Evolutionary conservation across 1,139 yeast species (phyloP).

Genomic region (Hyphopichia pseudoburtonii): DNA sequence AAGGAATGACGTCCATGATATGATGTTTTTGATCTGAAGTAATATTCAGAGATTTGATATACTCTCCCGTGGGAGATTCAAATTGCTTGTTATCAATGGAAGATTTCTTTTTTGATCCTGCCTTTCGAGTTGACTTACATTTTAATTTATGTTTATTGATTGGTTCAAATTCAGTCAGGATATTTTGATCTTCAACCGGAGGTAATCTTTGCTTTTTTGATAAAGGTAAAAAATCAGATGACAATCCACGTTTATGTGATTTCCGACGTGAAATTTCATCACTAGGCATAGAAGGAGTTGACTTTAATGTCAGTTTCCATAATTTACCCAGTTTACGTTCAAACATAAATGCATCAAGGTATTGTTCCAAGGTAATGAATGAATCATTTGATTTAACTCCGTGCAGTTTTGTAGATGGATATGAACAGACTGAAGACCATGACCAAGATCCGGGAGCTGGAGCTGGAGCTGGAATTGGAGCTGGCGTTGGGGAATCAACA

Average conservation of each 20-base stretch:
- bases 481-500: no score
- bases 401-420: not conserved
- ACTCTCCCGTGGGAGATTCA: not conserved
- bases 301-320: constrained; percentile 10
- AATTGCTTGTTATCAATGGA: not conserved
- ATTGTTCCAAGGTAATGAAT: constrained; percentile 4
- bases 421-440: not conserved
- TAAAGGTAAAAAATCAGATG: not conserved
- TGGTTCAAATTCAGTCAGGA: not conserved
- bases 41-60: constrained; percentile 1
- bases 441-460: not conserved
- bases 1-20: constrained; percentile 19
- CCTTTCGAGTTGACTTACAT: not conserved
- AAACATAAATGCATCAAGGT: constrained; percentile 17
- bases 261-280: no score
- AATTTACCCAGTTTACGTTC: constrained; percentile 16
- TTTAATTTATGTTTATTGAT: not conserved
- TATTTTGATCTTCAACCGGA: not conserved
- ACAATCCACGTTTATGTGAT: constrained; percentile 1
- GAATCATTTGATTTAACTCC: constrained; percentile 1
- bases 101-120: not conserved
- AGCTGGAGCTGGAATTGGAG: no score
- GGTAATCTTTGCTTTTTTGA: not conserved
- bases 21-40: constrained; percentile 16
- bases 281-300: not conserved